Conservation (phyloP, 2,329 filamentous ascomycete species). For the Macrophomina phaseolina region DNA sequence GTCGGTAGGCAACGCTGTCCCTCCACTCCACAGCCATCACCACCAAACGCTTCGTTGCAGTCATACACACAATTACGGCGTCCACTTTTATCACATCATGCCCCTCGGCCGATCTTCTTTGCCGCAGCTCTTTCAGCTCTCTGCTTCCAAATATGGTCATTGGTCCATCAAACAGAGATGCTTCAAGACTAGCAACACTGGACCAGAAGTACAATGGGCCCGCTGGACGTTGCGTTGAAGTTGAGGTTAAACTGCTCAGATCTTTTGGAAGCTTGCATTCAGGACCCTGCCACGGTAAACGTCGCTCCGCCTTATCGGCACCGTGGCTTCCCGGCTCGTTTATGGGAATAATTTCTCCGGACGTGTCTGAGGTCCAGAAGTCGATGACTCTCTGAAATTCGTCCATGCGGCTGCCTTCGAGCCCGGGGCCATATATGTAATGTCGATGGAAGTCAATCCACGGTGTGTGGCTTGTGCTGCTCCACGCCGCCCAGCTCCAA, state of each 20-base stretch:
- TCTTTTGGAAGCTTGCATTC: neutral
- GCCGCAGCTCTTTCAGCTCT: neutral
- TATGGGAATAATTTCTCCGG: neutral
- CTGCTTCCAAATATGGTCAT: neutral
- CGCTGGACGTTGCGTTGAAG: too few species aligned
- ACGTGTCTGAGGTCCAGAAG: neutral
- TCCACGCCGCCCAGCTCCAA: constrained; percentile 4
- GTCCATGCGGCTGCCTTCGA: neutral
- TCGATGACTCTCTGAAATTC: neutral
- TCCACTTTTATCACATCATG: neutral
- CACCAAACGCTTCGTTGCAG: neutral
- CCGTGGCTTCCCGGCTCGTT: neutral
- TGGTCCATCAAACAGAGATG: neutral
- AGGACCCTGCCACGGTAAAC: neutral
- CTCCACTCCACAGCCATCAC: neutral
- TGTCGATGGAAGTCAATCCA: neutral
- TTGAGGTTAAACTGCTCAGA: neutral
- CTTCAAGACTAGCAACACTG: neutral
- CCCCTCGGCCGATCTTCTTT: neutral
- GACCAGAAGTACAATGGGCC: neutral
- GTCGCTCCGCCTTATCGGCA: neutral
- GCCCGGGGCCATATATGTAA: neutral
- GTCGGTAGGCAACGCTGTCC: neutral
- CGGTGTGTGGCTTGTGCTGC: neutral
- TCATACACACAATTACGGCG: neutral